phyloP scores from a whole-genome alignment of 225 moss, liverwort and hornwort genomes.

The Straminergon stramineum region DNA sequence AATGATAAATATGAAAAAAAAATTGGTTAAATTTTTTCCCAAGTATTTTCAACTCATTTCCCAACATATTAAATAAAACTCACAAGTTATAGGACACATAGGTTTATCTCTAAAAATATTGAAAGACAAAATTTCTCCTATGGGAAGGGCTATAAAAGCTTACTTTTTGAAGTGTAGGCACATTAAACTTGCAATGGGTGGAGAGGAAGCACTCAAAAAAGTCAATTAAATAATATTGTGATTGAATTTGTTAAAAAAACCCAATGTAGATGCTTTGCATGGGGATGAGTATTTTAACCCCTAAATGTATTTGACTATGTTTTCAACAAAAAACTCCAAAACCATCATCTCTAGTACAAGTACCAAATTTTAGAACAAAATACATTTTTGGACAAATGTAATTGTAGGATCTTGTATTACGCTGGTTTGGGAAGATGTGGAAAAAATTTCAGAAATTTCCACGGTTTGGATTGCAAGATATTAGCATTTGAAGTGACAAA shows the following conservation, averaged over 20 bases:
- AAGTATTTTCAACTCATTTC: not conserved
- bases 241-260: too few species aligned
- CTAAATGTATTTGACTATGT: too few species aligned
- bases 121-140: not conserved
- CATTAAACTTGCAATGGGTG: not conserved
- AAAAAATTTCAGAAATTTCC: too few species aligned
- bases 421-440: too few species aligned
- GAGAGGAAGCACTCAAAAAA: not conserved
- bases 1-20: not conserved
- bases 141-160: not conserved
- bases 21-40: not conserved
- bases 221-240: not conserved
- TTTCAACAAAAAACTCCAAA: too few species aligned
- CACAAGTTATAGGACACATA: not conserved
- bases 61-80: not conserved
- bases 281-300: accelerated
- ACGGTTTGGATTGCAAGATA: too few species aligned
- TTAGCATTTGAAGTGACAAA: too few species aligned
- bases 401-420: too few species aligned
- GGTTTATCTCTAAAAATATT: not conserved
- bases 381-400: too few species aligned
- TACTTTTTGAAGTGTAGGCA: not conserved
- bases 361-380: too few species aligned
- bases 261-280: not conserved
- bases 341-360: too few species aligned